phyloP scores from a whole-genome alignment of 345 rosid species.

The Camelina laxa region DNA sequence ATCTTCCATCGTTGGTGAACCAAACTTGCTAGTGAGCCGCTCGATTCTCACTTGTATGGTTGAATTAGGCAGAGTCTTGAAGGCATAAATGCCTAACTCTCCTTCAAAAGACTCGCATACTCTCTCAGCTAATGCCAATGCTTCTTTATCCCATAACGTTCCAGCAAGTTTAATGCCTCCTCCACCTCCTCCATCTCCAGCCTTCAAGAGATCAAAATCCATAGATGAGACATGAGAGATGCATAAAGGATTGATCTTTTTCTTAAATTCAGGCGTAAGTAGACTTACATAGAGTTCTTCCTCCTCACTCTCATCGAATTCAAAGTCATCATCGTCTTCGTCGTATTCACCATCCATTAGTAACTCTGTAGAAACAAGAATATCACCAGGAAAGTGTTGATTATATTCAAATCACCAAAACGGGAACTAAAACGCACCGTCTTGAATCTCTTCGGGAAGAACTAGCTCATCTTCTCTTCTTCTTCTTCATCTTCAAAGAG shows the following conservation, averaged over 20 bases:
- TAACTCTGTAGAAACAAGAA: conserved; percentile 48
- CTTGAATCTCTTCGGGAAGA: conserved; percentile 58
- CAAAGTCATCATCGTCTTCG: conserved; percentile 47
- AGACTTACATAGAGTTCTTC: conserved; percentile 68
- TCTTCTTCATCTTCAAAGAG: conserved; percentile 44
- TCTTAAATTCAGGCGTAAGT: neutral
- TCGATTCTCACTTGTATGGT: conserved; percentile 80
- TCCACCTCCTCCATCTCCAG: conserved; percentile 87
- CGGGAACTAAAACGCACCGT: conserved; percentile 46
- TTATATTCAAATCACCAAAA: neutral
- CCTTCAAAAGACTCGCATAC: conserved; percentile 68
- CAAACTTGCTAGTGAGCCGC: conserved; percentile 75
- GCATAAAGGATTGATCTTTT: neutral
- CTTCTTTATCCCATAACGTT: conserved; percentile 89
- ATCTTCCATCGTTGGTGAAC: conserved; percentile 83
- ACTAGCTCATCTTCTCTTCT: conserved; percentile 57
- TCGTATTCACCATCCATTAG: conserved; percentile 45
- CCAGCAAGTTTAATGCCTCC: conserved; percentile 87
- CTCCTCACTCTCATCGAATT: conserved; percentile 48
- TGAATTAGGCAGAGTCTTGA: conserved; percentile 69
- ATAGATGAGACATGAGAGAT: neutral
- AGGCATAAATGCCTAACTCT: conserved; percentile 74
- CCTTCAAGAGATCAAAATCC: conserved; percentile 46
- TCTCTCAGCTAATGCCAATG: conserved; percentile 63
- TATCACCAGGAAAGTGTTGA: neutral